Percentiles rank a stretch among this genome's conserved stretches.
phyloP scores from a whole-genome alignment of 2,329 filamentous ascomycete species.

The Epichloe elymi region DNA sequence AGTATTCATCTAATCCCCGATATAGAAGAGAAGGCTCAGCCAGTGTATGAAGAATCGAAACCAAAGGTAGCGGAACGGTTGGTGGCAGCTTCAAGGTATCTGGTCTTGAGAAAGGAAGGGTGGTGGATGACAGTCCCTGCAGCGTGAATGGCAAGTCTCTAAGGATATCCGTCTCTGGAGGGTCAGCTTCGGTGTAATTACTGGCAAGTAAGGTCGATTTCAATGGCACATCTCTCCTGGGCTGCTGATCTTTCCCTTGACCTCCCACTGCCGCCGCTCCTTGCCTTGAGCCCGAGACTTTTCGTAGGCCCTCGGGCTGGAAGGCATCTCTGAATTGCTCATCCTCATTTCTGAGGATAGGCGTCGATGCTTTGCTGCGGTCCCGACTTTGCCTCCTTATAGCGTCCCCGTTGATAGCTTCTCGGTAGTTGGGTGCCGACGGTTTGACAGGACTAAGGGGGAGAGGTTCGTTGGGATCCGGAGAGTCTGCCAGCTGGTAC shows the following conservation, averaged over 20 bases:
- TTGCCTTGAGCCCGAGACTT: constrained; percentile 27
- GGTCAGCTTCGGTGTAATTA: constrained; percentile 43
- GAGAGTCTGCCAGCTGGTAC: constrained; percentile 64
- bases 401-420: constrained; percentile 24
- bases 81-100: constrained; percentile 62
- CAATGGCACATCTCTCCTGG: constrained; percentile 37
- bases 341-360: constrained; percentile 29
- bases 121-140: constrained; percentile 80
- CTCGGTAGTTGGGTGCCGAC: constrained; percentile 24
- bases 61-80: constrained; percentile 68
- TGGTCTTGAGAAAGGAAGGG: constrained; percentile 60
- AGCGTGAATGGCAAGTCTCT: constrained; percentile 84
- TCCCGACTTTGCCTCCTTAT: constrained; percentile 25
- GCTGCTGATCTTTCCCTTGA: constrained; percentile 19
- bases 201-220: constrained; percentile 45
- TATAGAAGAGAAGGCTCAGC: constrained; percentile 94
- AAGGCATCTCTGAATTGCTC: constrained; percentile 40
- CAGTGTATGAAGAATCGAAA: constrained; percentile 77
- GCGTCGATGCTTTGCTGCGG: constrained; percentile 22
- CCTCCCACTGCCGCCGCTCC: constrained; percentile 12
- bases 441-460: constrained; percentile 30
- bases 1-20: constrained; percentile 64
- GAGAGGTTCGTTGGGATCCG: constrained; percentile 39
- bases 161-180: constrained; percentile 52
- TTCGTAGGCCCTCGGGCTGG: constrained; percentile 37